Percentiles rank a stretch among this genome's conserved stretches.
Evolutionary conservation across 352 stramenopile species (phyloP).

Genomic region (Thraustochytrium striatum): DNA sequence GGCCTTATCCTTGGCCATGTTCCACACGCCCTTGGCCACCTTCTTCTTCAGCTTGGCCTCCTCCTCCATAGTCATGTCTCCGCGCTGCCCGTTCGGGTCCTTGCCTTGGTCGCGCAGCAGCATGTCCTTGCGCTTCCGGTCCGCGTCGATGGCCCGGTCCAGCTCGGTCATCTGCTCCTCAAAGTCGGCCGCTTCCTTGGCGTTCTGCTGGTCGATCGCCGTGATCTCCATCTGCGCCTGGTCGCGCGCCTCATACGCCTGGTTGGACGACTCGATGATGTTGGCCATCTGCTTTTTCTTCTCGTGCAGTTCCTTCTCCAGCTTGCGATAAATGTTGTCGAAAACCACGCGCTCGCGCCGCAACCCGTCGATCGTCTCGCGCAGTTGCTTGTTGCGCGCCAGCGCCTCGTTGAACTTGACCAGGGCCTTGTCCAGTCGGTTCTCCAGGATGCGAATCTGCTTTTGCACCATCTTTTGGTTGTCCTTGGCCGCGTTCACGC

Average conservation of each 20-base stretch:
- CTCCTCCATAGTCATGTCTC: constrained; percentile 51
- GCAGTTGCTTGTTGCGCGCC: constrained; percentile 80
- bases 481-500: constrained; percentile 88
- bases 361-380: constrained; percentile 87
- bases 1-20: constrained; percentile 55
- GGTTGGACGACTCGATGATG: constrained; percentile 88
- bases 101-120: constrained; percentile 50
- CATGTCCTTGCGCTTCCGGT: constrained; percentile 54
- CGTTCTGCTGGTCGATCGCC: constrained; percentile 83
- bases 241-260: constrained; percentile 89
- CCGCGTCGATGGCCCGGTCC: constrained; percentile 52
- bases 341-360: constrained; percentile 86
- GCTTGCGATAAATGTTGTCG: constrained; percentile 85
- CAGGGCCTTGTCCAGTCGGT: constrained; percentile 90
- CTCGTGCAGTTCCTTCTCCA: constrained; percentile 82
- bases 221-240: constrained; percentile 84
- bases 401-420: constrained; percentile 94
- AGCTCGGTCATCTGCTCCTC: constrained; percentile 64
- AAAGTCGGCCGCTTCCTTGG: constrained; percentile 68
- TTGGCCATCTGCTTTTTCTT: constrained; percentile 91
- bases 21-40: constrained; percentile 48
- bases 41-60: constrained; percentile 52
- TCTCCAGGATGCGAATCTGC: constrained; percentile 93
- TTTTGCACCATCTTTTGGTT: constrained; percentile 92
- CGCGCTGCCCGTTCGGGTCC: constrained; percentile 11